These are phyloP conservation scores for Botrytis fabae DNA, from an alignment of 2,329 filamentous ascomycete species.

Conservation along the genomic window DNA sequence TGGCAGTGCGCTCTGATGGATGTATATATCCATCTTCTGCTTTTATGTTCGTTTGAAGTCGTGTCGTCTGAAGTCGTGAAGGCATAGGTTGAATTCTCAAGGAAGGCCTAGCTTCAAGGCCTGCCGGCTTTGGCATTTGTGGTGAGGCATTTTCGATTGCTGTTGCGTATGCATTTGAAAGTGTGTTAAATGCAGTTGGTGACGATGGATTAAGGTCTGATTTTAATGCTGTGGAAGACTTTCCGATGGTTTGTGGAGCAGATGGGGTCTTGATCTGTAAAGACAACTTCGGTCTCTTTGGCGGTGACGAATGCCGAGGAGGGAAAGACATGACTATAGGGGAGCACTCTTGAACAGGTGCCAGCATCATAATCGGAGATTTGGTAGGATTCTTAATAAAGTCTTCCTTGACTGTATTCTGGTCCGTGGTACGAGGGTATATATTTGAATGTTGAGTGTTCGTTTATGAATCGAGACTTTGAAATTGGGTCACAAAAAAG, in stretches of 20 bases:
- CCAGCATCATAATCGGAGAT: constrained; percentile 35
- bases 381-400: constrained; percentile 20
- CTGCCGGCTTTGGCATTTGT: constrained; percentile 40
- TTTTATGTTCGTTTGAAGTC: constrained; percentile 37
- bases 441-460: not conserved
- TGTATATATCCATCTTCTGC: constrained; percentile 30
- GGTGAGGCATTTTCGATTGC: constrained; percentile 61
- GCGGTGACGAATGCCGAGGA: constrained; percentile 33
- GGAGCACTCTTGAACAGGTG: constrained; percentile 32
- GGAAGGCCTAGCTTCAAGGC: constrained; percentile 44
- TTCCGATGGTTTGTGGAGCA: constrained; percentile 44
- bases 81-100: constrained; percentile 41
- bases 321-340: constrained; percentile 37
- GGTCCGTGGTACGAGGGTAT: not conserved
- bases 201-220: constrained; percentile 55
- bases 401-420: not conserved
- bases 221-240: constrained; percentile 47
- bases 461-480: constrained; percentile 12
- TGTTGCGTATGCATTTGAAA: constrained; percentile 64
- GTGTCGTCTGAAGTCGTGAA: constrained; percentile 26
- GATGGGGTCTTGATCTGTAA: constrained; percentile 54
- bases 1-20: constrained; percentile 39
- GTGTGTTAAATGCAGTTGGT: constrained; percentile 64
- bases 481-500: constrained; percentile 22
- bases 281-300: constrained; percentile 53